Percentiles rank a stretch among this genome's conserved stretches.
Conservation (phyloP, 1,284 basidiomycete genomes). For the Fomitopsis schrenkii region DNA sequence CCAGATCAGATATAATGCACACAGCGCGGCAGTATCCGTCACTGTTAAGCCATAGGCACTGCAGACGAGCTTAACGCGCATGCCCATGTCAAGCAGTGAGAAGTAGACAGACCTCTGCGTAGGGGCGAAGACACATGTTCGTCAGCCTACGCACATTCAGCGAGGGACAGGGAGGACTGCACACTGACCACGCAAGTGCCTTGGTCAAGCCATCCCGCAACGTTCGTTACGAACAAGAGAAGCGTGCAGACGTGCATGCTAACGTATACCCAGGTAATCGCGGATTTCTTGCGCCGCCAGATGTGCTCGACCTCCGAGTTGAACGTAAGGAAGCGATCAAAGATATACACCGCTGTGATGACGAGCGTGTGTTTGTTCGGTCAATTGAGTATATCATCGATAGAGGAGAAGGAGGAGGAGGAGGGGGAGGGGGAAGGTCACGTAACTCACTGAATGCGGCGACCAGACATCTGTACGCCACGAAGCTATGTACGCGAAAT, state of each 20-base stretch:
- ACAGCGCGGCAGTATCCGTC: background rate
- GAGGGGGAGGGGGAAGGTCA: background rate
- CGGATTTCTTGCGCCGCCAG: background rate
- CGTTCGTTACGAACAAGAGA: background rate
- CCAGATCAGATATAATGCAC: background rate
- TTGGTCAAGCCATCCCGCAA: background rate
- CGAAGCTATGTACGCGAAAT: background rate
- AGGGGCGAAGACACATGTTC: no score
- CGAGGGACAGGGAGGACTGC: no score
- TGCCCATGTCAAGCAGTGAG: background rate
- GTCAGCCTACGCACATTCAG: no score
- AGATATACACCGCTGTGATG: background rate
- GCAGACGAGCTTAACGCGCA: background rate
- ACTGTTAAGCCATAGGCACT: background rate
- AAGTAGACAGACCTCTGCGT: background rate
- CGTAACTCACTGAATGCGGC: background rate
- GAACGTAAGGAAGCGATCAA: background rate
- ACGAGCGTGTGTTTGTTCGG: background rate
- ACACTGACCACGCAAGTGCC: background rate
- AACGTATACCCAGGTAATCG: background rate
- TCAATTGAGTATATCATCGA: background rate
- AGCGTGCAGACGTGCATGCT: background rate
- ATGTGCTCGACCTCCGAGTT: background rate
- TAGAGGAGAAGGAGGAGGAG: no score
- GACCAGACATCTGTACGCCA: background rate